Evolutionary conservation across 345 rosid species (phyloP), one percentile per base, ranked within the genome.

Genomic region (Eutrema yunnanense): DNA sequence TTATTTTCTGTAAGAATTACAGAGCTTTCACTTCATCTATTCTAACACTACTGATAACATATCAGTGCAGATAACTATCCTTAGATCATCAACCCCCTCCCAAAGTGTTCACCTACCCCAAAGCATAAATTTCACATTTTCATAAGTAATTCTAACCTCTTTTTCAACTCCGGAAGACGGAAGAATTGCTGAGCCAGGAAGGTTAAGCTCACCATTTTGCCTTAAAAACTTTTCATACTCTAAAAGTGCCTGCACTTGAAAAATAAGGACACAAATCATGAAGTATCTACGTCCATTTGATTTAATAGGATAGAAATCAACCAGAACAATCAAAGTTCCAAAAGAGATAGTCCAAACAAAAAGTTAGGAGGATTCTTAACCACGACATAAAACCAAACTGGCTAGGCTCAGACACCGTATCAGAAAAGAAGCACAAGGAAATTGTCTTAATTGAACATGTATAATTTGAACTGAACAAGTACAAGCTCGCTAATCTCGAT

Each of bases 161-260:
- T 90, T 90, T 75, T 85, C 92, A 76, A 80, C 81, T 72, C 73
- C 80, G 9, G 86, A 36, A 64, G 85, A 80, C 68, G 82, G 88
- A 72, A 78, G 81, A 65, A 64, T 64, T 36, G 95, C 79, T 37
- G 88, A 79, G 50, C 79, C 80, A 62, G 89, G 92, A 65, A 92
- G 90, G 70, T 84, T 85, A 69, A 92, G 87, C 79, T 85, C 94
- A 40, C 98, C 95, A 42, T 49, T 87, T 77, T 81, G 79, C 69
- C 81, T 84, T 73, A 86, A 82, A 81, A 79, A 67, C 81, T 85
- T 92, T 75, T 92, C 98, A 80, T 88, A 92, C 80, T 92, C 98
- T 74, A 92, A 80, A 30, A 92, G 88, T 65, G 98, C 85, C 98
- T 92, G 86, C 50, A 57, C 3, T 69, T 54, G 63, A 47, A 78